These are phyloP conservation scores for Pisolithus albus DNA, from an alignment of 768 basidiomycete genomes.

Conservation along the genomic window DNA sequence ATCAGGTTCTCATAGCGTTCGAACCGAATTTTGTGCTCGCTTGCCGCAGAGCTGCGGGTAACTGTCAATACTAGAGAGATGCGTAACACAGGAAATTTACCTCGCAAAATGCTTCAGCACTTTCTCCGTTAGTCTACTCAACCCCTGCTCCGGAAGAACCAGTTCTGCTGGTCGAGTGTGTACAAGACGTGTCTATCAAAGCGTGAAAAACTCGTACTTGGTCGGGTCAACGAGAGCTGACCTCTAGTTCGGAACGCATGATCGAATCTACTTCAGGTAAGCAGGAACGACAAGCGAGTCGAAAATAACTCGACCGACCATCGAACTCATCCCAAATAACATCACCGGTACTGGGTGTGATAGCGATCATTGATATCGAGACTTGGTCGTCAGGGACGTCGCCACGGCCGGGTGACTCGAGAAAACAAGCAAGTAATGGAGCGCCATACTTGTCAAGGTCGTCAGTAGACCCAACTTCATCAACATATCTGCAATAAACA, in stretches of 20 bases:
- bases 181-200: conserved; percentile 68
- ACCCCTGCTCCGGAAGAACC: conserved; percentile 49
- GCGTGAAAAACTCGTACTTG: conserved; percentile 2
- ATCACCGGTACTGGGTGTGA: conserved; percentile 86
- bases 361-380: conserved; percentile 64
- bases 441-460: conserved; percentile 49
- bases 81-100: conserved; percentile 33
- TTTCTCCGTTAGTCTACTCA: conserved; percentile 68
- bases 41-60: conserved; percentile 30
- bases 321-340: conserved; percentile 91
- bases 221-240: conserved; percentile 20
- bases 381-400: conserved; percentile 27
- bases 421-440: conserved; percentile 68
- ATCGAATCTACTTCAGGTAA: conserved; percentile 48
- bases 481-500: conserved; percentile 59
- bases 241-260: conserved; percentile 89
- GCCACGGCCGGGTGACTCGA: conserved; percentile 36
- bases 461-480: conserved; percentile 65
- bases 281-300: conserved; percentile 1
- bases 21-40: conserved; percentile 44
- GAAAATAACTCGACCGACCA: conserved; percentile 36
- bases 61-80: conserved; percentile 2
- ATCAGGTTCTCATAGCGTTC: conserved; percentile 54
- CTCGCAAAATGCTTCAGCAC: conserved; percentile 66
- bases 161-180: conserved; percentile 83